Conservation (phyloP, 306 rosid genomes). For the Castanea crenata region DNA sequence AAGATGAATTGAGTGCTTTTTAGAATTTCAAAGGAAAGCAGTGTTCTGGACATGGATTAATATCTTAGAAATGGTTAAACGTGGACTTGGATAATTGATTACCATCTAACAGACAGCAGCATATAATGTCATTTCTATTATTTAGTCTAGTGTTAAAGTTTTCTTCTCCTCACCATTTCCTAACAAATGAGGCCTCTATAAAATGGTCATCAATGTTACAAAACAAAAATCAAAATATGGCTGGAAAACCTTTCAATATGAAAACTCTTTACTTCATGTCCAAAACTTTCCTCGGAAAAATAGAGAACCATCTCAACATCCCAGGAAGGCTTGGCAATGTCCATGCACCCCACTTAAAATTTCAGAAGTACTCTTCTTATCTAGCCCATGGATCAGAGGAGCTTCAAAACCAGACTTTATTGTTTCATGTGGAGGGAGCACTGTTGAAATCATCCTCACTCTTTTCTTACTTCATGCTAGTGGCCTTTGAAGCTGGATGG, state of each 20-base stretch:
- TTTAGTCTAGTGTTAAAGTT: neutral
- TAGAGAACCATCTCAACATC: neutral
- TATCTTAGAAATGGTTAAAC: no score
- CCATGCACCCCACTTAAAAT: neutral
- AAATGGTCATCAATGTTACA: neutral
- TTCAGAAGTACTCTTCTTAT: conserved; percentile 5
- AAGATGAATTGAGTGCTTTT: no score
- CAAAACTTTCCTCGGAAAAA: neutral
- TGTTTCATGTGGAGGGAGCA: neutral
- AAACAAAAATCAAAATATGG: neutral
- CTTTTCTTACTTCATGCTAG: conserved; percentile 1
- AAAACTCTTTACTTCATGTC: neutral
- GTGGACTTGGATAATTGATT: no score
- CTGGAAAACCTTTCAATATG: neutral
- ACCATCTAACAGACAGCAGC: neutral
- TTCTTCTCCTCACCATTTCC: neutral
- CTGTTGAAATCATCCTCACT: neutral
- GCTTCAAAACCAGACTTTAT: neutral
- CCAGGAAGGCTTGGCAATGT: neutral
- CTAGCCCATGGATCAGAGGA: neutral
- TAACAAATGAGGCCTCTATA: neutral
- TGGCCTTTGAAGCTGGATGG: conserved; percentile 2
- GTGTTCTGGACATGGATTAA: no score
- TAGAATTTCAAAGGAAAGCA: no score
- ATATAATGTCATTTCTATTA: neutral